These are phyloP conservation scores for Syzygium aqueum DNA, from an alignment of 345 rosid species.

Conservation along the genomic window DNA sequence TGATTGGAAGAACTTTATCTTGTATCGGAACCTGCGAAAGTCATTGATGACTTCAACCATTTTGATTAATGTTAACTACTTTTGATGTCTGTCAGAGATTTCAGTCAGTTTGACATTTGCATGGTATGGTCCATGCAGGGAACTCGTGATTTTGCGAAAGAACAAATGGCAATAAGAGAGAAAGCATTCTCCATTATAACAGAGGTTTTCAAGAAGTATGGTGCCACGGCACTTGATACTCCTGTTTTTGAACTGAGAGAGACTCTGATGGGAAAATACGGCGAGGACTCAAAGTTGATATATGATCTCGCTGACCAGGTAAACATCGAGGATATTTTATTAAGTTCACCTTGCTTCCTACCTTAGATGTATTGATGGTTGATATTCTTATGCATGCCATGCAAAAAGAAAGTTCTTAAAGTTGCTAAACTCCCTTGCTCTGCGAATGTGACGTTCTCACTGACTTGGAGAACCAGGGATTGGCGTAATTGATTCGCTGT, in stretches of 20 bases:
- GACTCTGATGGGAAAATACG: conserved; percentile 87
- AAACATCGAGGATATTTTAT: background rate
- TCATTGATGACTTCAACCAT: background rate
- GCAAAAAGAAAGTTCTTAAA: background rate
- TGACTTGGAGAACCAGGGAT: background rate
- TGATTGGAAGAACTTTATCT: background rate
- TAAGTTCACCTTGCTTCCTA: background rate
- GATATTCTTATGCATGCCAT: background rate
- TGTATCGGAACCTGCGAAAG: background rate
- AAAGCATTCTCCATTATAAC: conserved; percentile 70
- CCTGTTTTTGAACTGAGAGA: conserved; percentile 95
- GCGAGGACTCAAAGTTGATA: conserved; percentile 92
- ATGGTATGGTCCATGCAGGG: conserved; percentile 34
- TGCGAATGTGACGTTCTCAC: background rate
- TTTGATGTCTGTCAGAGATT: background rate
- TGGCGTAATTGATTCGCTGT: background rate
- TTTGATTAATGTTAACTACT: background rate
- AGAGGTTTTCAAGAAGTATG: conserved; percentile 79
- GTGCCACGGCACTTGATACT: conserved; percentile 88
- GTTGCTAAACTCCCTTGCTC: background rate
- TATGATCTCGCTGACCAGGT: conserved; percentile 98
- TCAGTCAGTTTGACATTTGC: background rate
- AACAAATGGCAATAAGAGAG: conserved; percentile 75
- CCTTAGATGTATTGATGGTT: background rate
- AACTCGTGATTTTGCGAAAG: conserved; percentile 86